Evolutionary conservation across 345 rosid species (phyloP), one percentile per base, ranked within the genome.

Genomic region (Eucalyptus grandis): DNA sequence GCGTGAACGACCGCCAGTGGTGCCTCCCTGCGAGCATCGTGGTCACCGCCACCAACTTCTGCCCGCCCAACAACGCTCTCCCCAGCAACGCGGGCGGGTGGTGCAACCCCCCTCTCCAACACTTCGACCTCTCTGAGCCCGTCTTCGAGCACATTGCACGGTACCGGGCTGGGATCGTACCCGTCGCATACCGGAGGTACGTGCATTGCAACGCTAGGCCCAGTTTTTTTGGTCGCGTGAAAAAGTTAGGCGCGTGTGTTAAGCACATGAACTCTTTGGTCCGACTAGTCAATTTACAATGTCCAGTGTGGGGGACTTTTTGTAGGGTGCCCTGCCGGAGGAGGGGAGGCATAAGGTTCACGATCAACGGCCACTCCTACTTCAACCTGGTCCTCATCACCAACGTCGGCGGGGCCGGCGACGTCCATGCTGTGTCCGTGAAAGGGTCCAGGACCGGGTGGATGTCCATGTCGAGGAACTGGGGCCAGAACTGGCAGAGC

Each of bases 401-500:
- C 12, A 95, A 95, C 49, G 96, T 94, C 4, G 97, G 96, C 4
- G 96, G 95, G 19, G 95, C 94, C 44, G 95, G 97, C 6, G 95
- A 95, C 31, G 93, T 94, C 30, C 92, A 90, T n/a, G 87, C 91
- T 0, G 95, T 93, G 3, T 92, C 94, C 26, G 88, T 95, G 21
- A 95, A 93, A 91, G 97, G 97, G 15, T 92, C 95, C 2, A 94
- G 92, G 88, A 94, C 92, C 4, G 90, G 86, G 2, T 95, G 97
- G 96, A 92, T 91, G 87, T 89, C 95, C 1, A 95, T 95, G 97
- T 93, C 96, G 1, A 92, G 97, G 51, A 95, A 95, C 92, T 95
- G 97, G 97, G 97, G 97, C 87, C 96, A 95, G 53, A 95, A 95
- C 93, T 95, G 97, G 97, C 97, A 95, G 87, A 94, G 96, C 90